Evolutionary conservation across 73 alveolate species (phyloP), one percentile per base, ranked within the genome.

Genomic region (Paramecium sonneborni): DNA sequence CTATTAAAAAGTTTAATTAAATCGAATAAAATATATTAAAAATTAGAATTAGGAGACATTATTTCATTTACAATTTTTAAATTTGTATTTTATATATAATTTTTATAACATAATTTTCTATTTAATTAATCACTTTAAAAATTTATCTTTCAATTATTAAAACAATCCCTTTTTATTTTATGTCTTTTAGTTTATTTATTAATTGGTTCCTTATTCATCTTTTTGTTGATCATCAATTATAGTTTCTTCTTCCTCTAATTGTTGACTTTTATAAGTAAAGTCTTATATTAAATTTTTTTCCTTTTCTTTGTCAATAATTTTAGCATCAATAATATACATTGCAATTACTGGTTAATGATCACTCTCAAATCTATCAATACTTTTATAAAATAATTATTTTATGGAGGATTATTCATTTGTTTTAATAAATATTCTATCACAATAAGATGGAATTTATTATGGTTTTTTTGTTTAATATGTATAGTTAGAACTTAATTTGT

Each of bases 391-490:
- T 44, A 79, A 34, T 79, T 43, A 24, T 34, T 79, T 79, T 14
- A 34, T 21, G 8, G 32, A 12, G 1, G 32, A 12, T 20, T 38
- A 23, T 79, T 46, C 90, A 30, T 43, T 46, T 20, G 72, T 24
- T 23, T 79, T 79, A 35, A 88, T 70, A n/a, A 88, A 88, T 7
- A 98, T 94, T 89, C 99, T 90, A 93, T 98, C 99, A 46, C 98
- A 95, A 97, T 98, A 98, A 11, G 99, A 95, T 15, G 99, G 99
- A 23, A 92, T 95, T 85, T 99, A 94, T 41, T 93, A 70, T 93
- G 94, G 93, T 86, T 97, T 96, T 38, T 97, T 94, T 38, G 97
- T 94, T 39, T 97, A 96, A 92, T 97, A 98, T 39, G 76, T 92
- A 57, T 96, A 85, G 20, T 98, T 91, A 43, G 95, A 95, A 41